Evolutionary conservation across 805 yeast species (phyloP).

Genomic region (Wickerhamiella dianesei): DNA sequence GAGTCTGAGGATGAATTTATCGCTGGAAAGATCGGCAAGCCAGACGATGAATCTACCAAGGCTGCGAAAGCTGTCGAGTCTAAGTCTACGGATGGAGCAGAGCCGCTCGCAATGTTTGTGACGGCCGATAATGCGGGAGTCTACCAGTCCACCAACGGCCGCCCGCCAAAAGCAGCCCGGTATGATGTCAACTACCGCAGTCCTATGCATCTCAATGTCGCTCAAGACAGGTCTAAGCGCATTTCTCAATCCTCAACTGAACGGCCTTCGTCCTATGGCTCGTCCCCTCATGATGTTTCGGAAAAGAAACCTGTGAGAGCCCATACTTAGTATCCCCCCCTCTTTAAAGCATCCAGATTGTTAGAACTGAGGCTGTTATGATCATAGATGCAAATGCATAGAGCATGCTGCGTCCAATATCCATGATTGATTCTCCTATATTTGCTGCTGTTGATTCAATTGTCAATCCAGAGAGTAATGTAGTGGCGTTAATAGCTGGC

Average conservation of each 20-base stretch:
- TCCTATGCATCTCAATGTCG: slow-evolving; percentile 4
- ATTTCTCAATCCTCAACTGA: neutral
- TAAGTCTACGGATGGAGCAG: neutral
- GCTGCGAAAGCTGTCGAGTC: neutral
- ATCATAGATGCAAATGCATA: slow-evolving; percentile 11
- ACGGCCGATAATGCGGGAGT: slow-evolving; percentile 11
- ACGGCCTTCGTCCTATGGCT: neutral
- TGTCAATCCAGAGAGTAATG: neutral
- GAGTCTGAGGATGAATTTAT: neutral
- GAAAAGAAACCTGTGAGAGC: neutral
- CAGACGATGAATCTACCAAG: neutral
- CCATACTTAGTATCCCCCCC: no score
- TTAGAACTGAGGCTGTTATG: slow-evolving; percentile 12
- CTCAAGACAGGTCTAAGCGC: slow-evolving; percentile 8
- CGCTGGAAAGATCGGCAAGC: neutral
- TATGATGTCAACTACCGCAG: slow-evolving; percentile 5
- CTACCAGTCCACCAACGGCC: neutral
- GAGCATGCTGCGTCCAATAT: neutral
- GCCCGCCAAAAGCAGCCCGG: neutral
- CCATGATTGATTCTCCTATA: neutral
- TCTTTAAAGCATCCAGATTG: slow-evolving; percentile 10
- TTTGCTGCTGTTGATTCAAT: neutral
- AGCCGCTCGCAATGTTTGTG: slow-evolving; percentile 8
- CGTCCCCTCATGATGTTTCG: neutral
- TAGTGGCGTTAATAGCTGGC: neutral